Percentiles rank a stretch among this genome's conserved stretches.
These are phyloP conservation scores for Teratosphaeriaceae sp. DNA, from an alignment of 2,329 filamentous ascomycete genomes.

Conservation along the genomic window DNA sequence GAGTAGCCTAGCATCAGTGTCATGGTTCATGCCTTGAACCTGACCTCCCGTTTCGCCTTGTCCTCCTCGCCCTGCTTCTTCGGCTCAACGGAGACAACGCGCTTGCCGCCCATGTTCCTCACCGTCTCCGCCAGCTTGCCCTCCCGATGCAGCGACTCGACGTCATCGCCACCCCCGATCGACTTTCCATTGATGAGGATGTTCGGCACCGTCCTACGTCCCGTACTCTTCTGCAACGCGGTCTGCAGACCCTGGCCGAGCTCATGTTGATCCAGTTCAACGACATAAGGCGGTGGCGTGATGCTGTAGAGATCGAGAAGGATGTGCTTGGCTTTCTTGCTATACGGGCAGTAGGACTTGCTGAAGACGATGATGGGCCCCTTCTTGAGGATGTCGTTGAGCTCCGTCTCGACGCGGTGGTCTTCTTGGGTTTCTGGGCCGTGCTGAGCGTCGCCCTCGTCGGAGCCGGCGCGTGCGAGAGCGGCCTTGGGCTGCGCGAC, in stretches of 20 bases:
- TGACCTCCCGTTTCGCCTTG: constrained; percentile 12
- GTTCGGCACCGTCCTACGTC: constrained; percentile 83
- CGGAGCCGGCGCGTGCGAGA: too few species aligned
- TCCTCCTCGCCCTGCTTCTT: constrained; percentile 5
- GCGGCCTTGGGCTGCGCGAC: constrained; percentile 20
- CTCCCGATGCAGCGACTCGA: constrained; percentile 57
- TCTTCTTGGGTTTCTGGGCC: constrained; percentile 50
- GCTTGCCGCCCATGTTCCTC: constrained; percentile 64
- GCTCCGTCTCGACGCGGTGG: constrained; percentile 59
- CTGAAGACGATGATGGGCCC: constrained; percentile 92
- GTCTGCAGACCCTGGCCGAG: constrained; percentile 66
- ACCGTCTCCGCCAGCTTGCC: constrained; percentile 66
- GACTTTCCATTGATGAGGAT: constrained; percentile 80
- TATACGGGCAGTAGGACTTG: constrained; percentile 86
- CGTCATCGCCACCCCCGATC: constrained; percentile 85
- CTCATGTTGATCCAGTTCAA: constrained; percentile 80
- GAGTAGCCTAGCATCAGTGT: too few species aligned
- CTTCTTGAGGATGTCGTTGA: constrained; percentile 75
- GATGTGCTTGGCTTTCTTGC: constrained; percentile 74
- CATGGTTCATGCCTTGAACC: constrained; percentile 17
- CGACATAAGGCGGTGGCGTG: constrained; percentile 72
- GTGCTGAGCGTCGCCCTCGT: neutral
- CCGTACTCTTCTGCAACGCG: constrained; percentile 64
- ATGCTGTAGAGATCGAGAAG: constrained; percentile 81
- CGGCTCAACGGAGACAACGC: constrained; percentile 33